Evolutionary conservation across 2,329 filamentous ascomycete species (phyloP).

Genomic region (Phaeoacremonium minimum): DNA sequence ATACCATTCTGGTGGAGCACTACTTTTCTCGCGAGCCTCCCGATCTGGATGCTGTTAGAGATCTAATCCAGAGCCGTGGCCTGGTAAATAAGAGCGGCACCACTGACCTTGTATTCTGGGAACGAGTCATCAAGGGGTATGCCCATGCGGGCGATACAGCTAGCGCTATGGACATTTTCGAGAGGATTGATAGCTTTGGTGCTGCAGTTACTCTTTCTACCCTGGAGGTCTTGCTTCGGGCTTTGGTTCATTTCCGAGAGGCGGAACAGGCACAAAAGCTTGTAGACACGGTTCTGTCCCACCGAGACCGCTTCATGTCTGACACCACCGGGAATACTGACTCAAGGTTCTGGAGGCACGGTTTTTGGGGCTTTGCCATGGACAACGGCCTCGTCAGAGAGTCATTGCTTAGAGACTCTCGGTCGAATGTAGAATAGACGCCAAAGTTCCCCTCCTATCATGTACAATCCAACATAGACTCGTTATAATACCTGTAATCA

Average conservation of each 20-base stretch:
- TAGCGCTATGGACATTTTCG: conserved; percentile 44
- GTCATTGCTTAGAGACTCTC: too few species aligned
- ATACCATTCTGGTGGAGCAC: conserved; percentile 68
- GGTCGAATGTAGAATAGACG: too few species aligned
- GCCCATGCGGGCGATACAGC: conserved; percentile 45
- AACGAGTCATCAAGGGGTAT: conserved; percentile 66
- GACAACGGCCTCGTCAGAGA: conserved; percentile 13
- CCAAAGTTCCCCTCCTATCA: too few species aligned
- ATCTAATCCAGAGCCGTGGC: conserved; percentile 54
- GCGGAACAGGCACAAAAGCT: conserved; percentile 16
- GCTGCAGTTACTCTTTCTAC: conserved; percentile 36
- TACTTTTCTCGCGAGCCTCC: conserved; percentile 58
- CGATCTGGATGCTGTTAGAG: conserved; percentile 54
- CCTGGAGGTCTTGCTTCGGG: conserved; percentile 35
- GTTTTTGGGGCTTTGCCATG: conserved; percentile 44
- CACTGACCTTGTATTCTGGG: conserved; percentile 63
- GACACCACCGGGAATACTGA: conserved; percentile 10
- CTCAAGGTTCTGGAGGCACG: conserved; percentile 38
- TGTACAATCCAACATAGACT: too few species aligned
- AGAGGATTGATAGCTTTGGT: conserved; percentile 33
- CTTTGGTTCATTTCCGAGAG: conserved; percentile 15
- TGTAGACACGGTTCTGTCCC: conserved; percentile 17
- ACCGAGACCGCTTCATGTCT: conserved; percentile 14
- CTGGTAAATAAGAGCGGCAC: conserved; percentile 23
- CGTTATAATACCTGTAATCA: too few species aligned